Percentiles rank a stretch among this genome's conserved stretches.
Evolutionary conservation across 257 asterid genomes (phyloP).

Genomic region (Solanum stenotomum): DNA sequence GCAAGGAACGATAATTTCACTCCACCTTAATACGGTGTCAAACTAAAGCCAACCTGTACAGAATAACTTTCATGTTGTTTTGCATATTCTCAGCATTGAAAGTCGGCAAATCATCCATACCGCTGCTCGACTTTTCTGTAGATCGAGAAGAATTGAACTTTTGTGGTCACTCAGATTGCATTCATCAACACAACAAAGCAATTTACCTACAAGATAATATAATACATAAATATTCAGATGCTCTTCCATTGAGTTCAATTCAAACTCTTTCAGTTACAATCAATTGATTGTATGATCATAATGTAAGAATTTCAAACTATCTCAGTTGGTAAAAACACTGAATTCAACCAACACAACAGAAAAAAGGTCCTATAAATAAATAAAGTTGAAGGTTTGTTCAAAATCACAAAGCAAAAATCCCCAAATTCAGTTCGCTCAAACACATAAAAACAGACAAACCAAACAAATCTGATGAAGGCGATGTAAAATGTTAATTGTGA

Average conservation of each 20-base stretch:
- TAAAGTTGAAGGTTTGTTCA: not conserved
- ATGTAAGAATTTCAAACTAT: not conserved
- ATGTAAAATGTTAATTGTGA: too few relatives aligned
- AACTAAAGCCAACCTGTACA: constrained; percentile 44
- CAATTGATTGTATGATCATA: not conserved
- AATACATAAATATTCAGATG: too few relatives aligned
- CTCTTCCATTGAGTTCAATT: not conserved
- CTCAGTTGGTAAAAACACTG: not conserved
- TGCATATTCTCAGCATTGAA: constrained; percentile 64
- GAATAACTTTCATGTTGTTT: constrained; percentile 53
- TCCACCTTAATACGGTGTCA: not conserved
- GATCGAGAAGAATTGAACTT: not conserved
- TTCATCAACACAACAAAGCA: too few relatives aligned
- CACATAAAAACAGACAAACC: not conserved
- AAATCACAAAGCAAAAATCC: not conserved
- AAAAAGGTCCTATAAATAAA: too few relatives aligned
- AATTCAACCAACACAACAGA: not conserved
- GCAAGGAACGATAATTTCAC: not conserved
- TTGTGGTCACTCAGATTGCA: too few relatives aligned
- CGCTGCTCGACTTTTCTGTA: constrained; percentile 39
- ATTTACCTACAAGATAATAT: too few relatives aligned
- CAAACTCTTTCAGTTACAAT: not conserved
- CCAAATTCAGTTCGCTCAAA: not conserved
- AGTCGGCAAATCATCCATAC: constrained; percentile 45
- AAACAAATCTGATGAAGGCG: too few relatives aligned